Evolutionary conservation across 768 basidiomycete genomes (phyloP).

Genomic region (Astraeus odoratus): DNA sequence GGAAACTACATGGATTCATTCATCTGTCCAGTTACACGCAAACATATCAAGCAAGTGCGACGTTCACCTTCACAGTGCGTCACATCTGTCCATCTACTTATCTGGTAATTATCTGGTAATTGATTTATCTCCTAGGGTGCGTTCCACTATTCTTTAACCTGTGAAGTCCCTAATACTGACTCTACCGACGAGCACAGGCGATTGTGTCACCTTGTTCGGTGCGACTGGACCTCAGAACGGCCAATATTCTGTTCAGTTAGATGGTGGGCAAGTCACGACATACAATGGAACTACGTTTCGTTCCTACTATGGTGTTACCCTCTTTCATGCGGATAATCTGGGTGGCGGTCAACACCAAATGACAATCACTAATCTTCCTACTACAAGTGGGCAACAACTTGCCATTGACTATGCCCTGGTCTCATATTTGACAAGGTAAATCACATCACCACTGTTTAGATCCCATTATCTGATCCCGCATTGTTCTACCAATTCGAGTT

Average conservation of each 20-base stretch:
- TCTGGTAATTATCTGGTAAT: neutral
- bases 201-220: slow-evolving; percentile 40
- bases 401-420: slow-evolving; percentile 29
- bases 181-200: slow-evolving; percentile 31
- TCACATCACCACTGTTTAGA: too few relatives aligned
- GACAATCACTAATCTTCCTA: slow-evolving; percentile 28
- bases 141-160: neutral
- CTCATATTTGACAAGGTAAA: slow-evolving; percentile 15
- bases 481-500: neutral
- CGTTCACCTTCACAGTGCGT: slow-evolving; percentile 36
- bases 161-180: neutral
- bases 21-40: slow-evolving; percentile 26
- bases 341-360: slow-evolving; percentile 34
- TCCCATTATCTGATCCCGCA: neutral
- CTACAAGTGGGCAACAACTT: slow-evolving; percentile 13
- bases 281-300: slow-evolving; percentile 9
- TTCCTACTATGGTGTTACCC: slow-evolving; percentile 23
- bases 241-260: slow-evolving; percentile 30
- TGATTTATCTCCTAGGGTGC: slow-evolving; percentile 18
- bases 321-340: slow-evolving; percentile 30
- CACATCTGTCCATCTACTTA: neutral
- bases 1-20: neutral
- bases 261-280: slow-evolving; percentile 16
- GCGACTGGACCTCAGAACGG: slow-evolving; percentile 31
- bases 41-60: slow-evolving; percentile 25